phyloP scores from a whole-genome alignment of 78 protist genomes.

The Tieghemostelium lacteum region DNA sequence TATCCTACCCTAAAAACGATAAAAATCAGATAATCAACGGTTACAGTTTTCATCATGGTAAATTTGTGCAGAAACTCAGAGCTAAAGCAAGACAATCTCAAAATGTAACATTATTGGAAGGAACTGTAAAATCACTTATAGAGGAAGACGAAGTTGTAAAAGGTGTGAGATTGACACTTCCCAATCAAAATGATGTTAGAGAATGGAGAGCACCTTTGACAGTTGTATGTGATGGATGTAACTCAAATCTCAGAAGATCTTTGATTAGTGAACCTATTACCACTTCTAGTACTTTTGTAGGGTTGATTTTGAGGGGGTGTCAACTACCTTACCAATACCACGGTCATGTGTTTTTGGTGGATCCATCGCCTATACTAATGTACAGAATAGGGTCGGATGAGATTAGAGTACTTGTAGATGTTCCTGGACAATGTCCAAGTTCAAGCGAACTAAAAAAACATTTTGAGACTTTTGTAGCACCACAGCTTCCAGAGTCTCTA shows the following conservation, averaged over 20 bases:
- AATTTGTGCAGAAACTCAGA: slow-evolving; percentile 84
- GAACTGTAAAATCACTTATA: slow-evolving; percentile 65
- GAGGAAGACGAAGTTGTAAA: slow-evolving; percentile 42
- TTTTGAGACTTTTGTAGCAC: slow-evolving; percentile 49
- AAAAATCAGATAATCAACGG: slow-evolving; percentile 53
- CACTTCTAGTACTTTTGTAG: slow-evolving; percentile 56
- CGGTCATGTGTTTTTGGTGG: slow-evolving; percentile 79
- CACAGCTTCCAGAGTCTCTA: slow-evolving; percentile 67
- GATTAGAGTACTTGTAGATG: slow-evolving; percentile 85
- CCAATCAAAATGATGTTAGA: neutral
- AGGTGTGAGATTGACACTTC: slow-evolving; percentile 50
- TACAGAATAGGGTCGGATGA: slow-evolving; percentile 80
- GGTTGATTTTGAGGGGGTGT: slow-evolving; percentile 17
- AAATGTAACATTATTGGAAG: slow-evolving; percentile 80
- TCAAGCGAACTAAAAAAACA: slow-evolving; percentile 4
- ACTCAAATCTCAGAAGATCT: slow-evolving; percentile 44
- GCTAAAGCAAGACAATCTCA: slow-evolving; percentile 23
- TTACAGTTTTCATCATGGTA: slow-evolving; percentile 88
- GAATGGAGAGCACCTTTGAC: slow-evolving; percentile 77
- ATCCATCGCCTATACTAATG: slow-evolving; percentile 82
- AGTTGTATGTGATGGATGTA: slow-evolving; percentile 85
- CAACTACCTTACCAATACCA: slow-evolving; percentile 56
- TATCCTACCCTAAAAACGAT: slow-evolving; percentile 68
- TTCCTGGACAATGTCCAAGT: slow-evolving; percentile 70
- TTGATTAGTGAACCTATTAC: slow-evolving; percentile 10